phyloP scores from a whole-genome alignment of 1,284 basidiomycete species.

The Cryptococcus hybrid region DNA sequence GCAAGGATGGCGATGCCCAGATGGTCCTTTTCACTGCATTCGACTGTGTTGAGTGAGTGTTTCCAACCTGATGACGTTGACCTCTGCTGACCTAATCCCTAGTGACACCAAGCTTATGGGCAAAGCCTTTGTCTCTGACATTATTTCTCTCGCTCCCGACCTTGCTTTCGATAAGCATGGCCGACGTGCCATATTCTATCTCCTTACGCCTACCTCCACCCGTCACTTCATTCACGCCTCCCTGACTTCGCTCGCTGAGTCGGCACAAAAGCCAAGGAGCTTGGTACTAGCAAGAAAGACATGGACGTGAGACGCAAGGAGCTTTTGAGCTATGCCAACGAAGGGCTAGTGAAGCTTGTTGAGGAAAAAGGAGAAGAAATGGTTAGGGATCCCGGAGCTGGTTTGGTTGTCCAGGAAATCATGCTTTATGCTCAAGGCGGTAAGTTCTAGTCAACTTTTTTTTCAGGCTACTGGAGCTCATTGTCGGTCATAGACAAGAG shows the following conservation, averaged over 20 bases:
- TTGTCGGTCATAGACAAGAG: slow-evolving; percentile 61
- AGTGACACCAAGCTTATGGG: slow-evolving; percentile 83
- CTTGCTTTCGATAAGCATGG: slow-evolving; percentile 53
- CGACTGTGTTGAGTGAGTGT: slow-evolving; percentile 62
- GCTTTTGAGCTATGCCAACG: slow-evolving; percentile 62
- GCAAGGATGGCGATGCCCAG: slow-evolving; percentile 80
- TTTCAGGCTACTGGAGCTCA: not conserved
- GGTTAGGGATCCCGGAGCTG: slow-evolving; percentile 70
- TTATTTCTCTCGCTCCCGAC: slow-evolving; percentile 56
- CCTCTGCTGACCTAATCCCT: not conserved
- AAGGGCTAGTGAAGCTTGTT: slow-evolving; percentile 66
- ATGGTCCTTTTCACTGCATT: slow-evolving; percentile 81
- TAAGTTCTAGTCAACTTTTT: slow-evolving; percentile 48
- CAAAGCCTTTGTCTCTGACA: slow-evolving; percentile 66
- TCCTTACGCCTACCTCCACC: slow-evolving; percentile 70
- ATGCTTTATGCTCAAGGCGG: slow-evolving; percentile 79
- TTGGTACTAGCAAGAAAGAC: slow-evolving; percentile 67
- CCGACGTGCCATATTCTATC: slow-evolving; percentile 74
- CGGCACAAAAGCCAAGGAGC: slow-evolving; percentile 53
- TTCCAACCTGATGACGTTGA: not conserved
- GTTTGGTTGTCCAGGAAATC: slow-evolving; percentile 70
- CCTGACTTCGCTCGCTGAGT: slow-evolving; percentile 65
- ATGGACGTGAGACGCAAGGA: slow-evolving; percentile 62
- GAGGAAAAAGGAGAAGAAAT: slow-evolving; percentile 59
- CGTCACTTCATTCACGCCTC: slow-evolving; percentile 80